phyloP scores from a whole-genome alignment of 192 early-diverging fungal genomes.

The Kickxella alabastrina region DNA sequence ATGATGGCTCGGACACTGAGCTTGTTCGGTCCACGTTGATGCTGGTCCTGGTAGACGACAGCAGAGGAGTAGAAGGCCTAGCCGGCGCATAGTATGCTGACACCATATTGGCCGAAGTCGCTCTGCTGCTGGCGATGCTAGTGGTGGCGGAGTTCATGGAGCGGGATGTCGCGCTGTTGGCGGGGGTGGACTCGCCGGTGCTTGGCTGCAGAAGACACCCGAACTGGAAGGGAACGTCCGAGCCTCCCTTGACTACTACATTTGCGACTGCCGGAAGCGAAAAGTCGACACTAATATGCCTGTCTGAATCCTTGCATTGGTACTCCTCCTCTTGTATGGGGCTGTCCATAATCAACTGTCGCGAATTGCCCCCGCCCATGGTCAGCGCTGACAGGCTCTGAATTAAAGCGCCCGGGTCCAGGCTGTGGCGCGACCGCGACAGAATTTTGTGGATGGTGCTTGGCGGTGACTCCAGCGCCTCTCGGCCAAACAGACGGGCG shows the following conservation, averaged over 20 bases:
- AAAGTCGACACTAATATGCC: neutral
- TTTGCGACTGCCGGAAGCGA: constrained; percentile 12
- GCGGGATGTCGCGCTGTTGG: neutral
- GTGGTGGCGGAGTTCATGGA: too few relatives aligned
- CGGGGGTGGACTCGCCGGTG: constrained; percentile 6
- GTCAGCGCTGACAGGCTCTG: constrained; percentile 39
- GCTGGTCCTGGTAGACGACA: neutral
- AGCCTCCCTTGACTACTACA: neutral
- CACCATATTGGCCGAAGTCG: neutral
- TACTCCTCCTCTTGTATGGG: constrained; percentile 2
- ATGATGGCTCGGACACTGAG: constrained; percentile 15
- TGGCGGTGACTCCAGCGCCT: constrained; percentile 46
- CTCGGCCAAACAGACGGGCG: constrained; percentile 47
- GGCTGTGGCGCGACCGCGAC: constrained; percentile 41
- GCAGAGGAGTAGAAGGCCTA: constrained; percentile 6
- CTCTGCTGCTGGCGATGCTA: too few relatives aligned
- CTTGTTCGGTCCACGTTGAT: constrained; percentile 1
- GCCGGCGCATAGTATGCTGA: neutral
- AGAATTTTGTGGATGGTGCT: constrained; percentile 39
- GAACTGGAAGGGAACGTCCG: neutral
- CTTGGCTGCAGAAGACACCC: constrained; percentile 1
- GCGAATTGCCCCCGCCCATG: constrained; percentile 12
- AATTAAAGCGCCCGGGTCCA: constrained; percentile 36
- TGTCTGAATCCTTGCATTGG: too few relatives aligned
- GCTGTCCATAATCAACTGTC: constrained; percentile 12